A percentile compares a stretch with the other conserved stretches of the same genome.
phyloP scores from a whole-genome alignment of 164 flowering plant genomes.

The Litsea cubeba region DNA sequence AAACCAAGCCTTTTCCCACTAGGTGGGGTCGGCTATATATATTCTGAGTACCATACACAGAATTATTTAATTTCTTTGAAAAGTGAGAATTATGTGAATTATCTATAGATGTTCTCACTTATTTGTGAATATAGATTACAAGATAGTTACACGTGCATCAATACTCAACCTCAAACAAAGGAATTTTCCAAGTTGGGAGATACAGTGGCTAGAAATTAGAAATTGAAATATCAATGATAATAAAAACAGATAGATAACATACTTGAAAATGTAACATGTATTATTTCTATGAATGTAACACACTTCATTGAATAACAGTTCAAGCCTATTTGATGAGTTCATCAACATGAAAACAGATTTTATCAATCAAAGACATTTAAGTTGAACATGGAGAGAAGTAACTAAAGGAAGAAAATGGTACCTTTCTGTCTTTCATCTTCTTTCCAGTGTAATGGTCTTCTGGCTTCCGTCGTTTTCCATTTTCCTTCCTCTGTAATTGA shows the following conservation, averaged over 20 bases:
- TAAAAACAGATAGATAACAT: no score
- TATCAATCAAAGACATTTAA: background rate
- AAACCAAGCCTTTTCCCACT: no score
- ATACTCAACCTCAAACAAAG: background rate
- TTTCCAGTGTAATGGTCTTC: conserved; percentile 59
- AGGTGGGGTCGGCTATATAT: no score
- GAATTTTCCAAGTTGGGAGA: background rate
- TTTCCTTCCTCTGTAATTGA: conserved; percentile 24
- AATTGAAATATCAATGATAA: no score
- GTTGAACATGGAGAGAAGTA: background rate
- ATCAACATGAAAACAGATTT: background rate
- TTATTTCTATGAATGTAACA: background rate
- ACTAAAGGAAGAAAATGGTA: conserved; percentile 18
- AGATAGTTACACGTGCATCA: background rate
- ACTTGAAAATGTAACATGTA: background rate
- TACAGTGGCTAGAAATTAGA: background rate
- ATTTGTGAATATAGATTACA: background rate
- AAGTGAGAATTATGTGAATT: background rate
- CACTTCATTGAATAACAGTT: background rate
- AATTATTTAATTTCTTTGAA: no score
- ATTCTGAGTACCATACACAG: no score
- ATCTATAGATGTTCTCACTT: background rate
- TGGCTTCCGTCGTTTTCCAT: conserved; percentile 74
- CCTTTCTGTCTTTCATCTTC: conserved; percentile 63
- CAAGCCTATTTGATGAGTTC: background rate